Evolutionary conservation across 768 basidiomycete species (phyloP).

Genomic region (Termitomyces sp.): DNA sequence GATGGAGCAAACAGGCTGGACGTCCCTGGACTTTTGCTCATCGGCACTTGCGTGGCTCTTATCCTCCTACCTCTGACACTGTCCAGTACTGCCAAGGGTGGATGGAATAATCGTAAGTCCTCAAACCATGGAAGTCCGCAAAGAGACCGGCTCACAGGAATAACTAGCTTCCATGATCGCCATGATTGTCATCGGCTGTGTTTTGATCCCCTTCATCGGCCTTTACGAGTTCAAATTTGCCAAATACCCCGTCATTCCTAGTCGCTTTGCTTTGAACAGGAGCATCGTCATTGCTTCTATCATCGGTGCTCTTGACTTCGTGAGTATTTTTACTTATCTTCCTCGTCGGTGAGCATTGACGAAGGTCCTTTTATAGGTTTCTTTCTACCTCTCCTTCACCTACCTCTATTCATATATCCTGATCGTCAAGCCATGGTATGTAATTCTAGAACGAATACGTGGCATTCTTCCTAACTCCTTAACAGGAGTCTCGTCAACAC

Average conservation of each 20-base stretch:
- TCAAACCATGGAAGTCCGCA: not conserved
- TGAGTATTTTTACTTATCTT: slow-evolving; percentile 19
- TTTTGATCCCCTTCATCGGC: slow-evolving; percentile 35
- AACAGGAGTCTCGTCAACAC: slow-evolving; percentile 47
- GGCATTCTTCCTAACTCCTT: not conserved
- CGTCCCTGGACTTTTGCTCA: slow-evolving; percentile 42
- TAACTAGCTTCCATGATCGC: slow-evolving; percentile 42
- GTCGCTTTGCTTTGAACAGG: slow-evolving; percentile 51
- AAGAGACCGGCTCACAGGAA: not conserved
- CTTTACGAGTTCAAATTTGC: slow-evolving; percentile 48
- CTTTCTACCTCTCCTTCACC: slow-evolving; percentile 64
- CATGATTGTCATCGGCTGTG: slow-evolving; percentile 42
- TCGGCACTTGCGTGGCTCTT: slow-evolving; percentile 43
- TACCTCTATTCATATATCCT: slow-evolving; percentile 69
- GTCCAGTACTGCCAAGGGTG: slow-evolving; percentile 27
- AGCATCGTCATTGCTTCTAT: slow-evolving; percentile 52
- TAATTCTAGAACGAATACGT: not conserved
- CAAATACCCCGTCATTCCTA: slow-evolving; percentile 52
- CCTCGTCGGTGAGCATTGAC: not conserved
- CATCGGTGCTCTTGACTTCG: slow-evolving; percentile 63
- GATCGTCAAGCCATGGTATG: slow-evolving; percentile 43
- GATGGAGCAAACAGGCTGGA: slow-evolving; percentile 34
- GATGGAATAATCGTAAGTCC: slow-evolving; percentile 42
- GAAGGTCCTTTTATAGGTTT: slow-evolving; percentile 30
- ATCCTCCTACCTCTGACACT: slow-evolving; percentile 54